Conservation (phyloP, 192 early-diverging fungal genomes). For the Backusella morwellensis region DNA sequence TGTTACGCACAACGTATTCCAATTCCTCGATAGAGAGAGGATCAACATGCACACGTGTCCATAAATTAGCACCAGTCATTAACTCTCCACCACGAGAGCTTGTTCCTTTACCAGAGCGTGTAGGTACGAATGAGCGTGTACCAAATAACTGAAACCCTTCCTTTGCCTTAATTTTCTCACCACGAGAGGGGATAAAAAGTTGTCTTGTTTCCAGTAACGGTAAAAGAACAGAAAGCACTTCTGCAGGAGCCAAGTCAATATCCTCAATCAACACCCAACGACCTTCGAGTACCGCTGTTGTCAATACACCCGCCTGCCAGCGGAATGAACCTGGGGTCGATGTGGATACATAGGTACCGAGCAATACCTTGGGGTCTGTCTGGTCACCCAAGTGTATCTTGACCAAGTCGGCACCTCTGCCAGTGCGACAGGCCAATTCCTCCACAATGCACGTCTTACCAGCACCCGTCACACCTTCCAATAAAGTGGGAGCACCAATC, state of each 20-base stretch:
- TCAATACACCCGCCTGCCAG: slow-evolving; percentile 94
- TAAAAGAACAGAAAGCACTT: slow-evolving; percentile 89
- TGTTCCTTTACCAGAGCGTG: slow-evolving; percentile 44
- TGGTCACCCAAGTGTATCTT: slow-evolving; percentile 96
- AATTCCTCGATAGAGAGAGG: slow-evolving; percentile 62
- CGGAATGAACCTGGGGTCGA: slow-evolving; percentile 90
- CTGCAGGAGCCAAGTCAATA: slow-evolving; percentile 92
- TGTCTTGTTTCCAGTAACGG: slow-evolving; percentile 87
- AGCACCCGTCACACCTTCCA: slow-evolving; percentile 80
- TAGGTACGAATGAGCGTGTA: slow-evolving; percentile 64
- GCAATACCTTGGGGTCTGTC: slow-evolving; percentile 90
- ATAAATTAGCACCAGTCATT: slow-evolving; percentile 65
- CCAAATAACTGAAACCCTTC: slow-evolving; percentile 92
- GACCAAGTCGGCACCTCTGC: slow-evolving; percentile 71
- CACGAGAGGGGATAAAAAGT: slow-evolving; percentile 89
- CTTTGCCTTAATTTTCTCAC: slow-evolving; percentile 81
- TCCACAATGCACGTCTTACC: slow-evolving; percentile 93
- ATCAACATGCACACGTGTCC: slow-evolving; percentile 75
- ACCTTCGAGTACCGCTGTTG: slow-evolving; percentile 86
- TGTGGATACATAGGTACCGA: slow-evolving; percentile 95
- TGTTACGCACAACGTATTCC: slow-evolving; percentile 54
- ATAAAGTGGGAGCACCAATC: slow-evolving; percentile 80
- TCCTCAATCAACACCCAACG: slow-evolving; percentile 98
- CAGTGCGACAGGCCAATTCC: slow-evolving; percentile 77
- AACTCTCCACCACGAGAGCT: slow-evolving; percentile 45